These are phyloP conservation scores for Phialophora macrospora DNA, from an alignment of 2,329 filamentous ascomycete species.

Conservation along the genomic window DNA sequence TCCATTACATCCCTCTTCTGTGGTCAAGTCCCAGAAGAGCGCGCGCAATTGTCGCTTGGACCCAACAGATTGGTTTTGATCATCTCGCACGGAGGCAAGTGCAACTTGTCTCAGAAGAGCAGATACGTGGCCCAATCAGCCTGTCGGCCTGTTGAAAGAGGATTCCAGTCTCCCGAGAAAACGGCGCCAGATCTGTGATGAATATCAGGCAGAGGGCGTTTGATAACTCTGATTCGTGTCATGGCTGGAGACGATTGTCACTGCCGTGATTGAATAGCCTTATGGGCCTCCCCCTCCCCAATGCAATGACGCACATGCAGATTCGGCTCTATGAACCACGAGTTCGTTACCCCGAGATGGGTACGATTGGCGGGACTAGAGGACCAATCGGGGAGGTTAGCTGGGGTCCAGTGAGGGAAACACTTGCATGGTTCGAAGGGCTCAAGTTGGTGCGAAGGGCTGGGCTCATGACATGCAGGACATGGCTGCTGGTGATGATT, in stretches of 20 bases:
- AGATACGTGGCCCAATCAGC: conserved; percentile 21
- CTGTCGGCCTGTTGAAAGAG: neutral
- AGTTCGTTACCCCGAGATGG: conserved; percentile 17
- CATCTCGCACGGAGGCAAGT: conserved; percentile 18
- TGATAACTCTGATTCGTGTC: conserved; percentile 11
- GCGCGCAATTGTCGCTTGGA: conserved; percentile 16
- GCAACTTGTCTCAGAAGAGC: conserved; percentile 24
- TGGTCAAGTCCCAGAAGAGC: conserved; percentile 5
- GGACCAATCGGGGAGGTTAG: conserved; percentile 6
- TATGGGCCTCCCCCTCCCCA: conserved; percentile 2
- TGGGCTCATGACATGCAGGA: conserved; percentile 20
- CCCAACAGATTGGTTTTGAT: conserved; percentile 22
- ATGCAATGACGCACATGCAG: conserved; percentile 4
- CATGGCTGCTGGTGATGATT: conserved; percentile 1
- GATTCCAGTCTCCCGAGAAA: conserved; percentile 15
- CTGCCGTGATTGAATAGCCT: neutral
- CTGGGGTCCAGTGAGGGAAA: neutral
- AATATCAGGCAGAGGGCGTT: conserved; percentile 1
- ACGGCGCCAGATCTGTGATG: conserved; percentile 20
- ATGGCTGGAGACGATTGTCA: conserved; percentile 3
- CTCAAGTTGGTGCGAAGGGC: conserved; percentile 5
- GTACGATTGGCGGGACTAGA: conserved; percentile 6
- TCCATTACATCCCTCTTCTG: conserved; percentile 2
- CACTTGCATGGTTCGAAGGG: conserved; percentile 16
- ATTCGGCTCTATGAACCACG: conserved; percentile 12